Evolutionary conservation across 2,329 filamentous ascomycete species (phyloP).

Genomic region (Neonectria coccinea): DNA sequence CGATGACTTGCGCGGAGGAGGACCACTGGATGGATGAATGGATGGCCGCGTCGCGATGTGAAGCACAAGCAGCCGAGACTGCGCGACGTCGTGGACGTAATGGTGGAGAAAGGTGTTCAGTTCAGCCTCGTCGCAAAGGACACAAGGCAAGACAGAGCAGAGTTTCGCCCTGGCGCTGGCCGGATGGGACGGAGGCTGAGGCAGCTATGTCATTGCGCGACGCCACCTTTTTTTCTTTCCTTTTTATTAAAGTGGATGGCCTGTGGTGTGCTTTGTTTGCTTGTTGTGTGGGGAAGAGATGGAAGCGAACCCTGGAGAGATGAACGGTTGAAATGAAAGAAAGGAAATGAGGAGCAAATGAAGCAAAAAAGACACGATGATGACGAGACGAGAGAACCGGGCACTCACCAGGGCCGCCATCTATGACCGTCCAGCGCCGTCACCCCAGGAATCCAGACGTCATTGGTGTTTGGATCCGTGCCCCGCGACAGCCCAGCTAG

Average conservation of each 20-base stretch:
- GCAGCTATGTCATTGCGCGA: constrained; percentile 43
- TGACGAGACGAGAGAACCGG: background rate
- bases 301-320: background rate
- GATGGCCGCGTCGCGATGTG: constrained; percentile 9
- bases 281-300: constrained; percentile 6
- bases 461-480: constrained; percentile 42
- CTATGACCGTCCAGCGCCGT: constrained; percentile 42
- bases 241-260: constrained; percentile 6
- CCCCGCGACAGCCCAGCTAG: constrained; percentile 17
- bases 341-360: constrained; percentile 1
- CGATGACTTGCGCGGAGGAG: background rate
- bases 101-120: constrained; percentile 19
- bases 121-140: constrained; percentile 37
- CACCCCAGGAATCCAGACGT: constrained; percentile 45
- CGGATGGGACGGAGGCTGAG: constrained; percentile 23
- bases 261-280: background rate
- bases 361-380: constrained; percentile 3
- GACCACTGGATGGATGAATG: constrained; percentile 1
- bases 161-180: constrained; percentile 27
- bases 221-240: constrained; percentile 23
- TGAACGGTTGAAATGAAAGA: background rate
- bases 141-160: constrained; percentile 1
- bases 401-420: constrained; percentile 53
- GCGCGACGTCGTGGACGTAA: background rate
- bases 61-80: constrained; percentile 5